A percentile compares a stretch with the other conserved stretches of the same genome.
These are phyloP conservation scores for Tripterygium wilfordii DNA, from an alignment of 177 flowering plant species.

Conservation along the genomic window DNA sequence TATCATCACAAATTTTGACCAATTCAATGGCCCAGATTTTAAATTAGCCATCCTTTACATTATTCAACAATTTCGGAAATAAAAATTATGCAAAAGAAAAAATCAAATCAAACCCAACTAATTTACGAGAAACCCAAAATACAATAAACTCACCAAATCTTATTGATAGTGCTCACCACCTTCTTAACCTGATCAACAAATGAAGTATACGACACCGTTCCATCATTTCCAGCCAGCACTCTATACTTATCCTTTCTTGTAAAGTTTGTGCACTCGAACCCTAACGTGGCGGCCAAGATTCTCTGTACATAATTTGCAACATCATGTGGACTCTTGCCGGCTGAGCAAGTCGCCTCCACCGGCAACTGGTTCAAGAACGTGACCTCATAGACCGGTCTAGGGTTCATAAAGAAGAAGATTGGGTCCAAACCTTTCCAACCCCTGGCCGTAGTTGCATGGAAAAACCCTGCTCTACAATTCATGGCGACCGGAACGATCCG, in stretches of 20 bases:
- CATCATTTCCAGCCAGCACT: conserved; percentile 90
- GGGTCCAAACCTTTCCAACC: conserved; percentile 90
- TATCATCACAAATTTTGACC: no score
- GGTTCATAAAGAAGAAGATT: conserved; percentile 92
- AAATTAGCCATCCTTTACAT: no score
- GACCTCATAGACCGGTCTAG: conserved; percentile 78
- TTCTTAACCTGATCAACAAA: conserved; percentile 26
- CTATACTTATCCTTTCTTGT: conserved; percentile 94
- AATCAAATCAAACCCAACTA: background rate
- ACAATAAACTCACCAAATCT: background rate
- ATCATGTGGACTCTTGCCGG: conserved; percentile 74
- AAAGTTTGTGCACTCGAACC: conserved; percentile 87
- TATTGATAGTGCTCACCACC: conserved; percentile 32
- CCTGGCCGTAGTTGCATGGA: conserved; percentile 88
- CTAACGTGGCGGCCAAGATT: conserved; percentile 73
- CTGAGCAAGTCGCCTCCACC: conserved; percentile 69
- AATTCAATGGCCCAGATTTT: no score
- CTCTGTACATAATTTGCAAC: conserved; percentile 93
- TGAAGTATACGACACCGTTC: conserved; percentile 45
- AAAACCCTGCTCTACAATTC: conserved; percentile 72
- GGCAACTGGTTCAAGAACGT: conserved; percentile 90
- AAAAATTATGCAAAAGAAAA: background rate
- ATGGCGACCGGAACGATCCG: conserved; percentile 91
- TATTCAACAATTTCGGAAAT: background rate
- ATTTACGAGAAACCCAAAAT: background rate